Evolutionary conservation across 2,329 filamentous ascomycete species (phyloP).

Genomic region (Ceratocystiopsis brevicomis): DNA sequence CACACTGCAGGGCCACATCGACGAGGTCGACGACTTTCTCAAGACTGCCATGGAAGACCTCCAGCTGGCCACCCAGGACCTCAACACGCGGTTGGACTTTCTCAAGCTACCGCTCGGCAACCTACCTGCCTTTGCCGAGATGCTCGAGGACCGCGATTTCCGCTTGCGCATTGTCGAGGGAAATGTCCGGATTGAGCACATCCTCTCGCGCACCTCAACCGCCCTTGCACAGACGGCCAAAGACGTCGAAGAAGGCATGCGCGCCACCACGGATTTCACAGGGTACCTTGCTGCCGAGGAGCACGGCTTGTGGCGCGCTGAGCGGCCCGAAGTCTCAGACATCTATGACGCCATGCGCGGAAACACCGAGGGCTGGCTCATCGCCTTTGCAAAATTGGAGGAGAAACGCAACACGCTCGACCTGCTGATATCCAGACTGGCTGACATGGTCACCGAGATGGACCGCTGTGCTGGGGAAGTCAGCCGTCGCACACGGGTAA

Average conservation of each 20-base stretch:
- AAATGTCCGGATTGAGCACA: slow-evolving; percentile 81
- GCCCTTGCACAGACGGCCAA: slow-evolving; percentile 60
- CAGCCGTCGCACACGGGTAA: slow-evolving; percentile 58
- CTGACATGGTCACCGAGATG: slow-evolving; percentile 67
- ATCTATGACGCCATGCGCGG: slow-evolving; percentile 83
- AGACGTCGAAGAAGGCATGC: slow-evolving; percentile 61
- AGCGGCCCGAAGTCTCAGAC: slow-evolving; percentile 40
- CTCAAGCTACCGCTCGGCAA: slow-evolving; percentile 72
- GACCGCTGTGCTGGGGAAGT: slow-evolving; percentile 68
- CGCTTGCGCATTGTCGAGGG: slow-evolving; percentile 65
- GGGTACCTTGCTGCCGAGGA: slow-evolving; percentile 53
- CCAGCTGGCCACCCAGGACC: slow-evolving; percentile 56
- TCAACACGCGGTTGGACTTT: slow-evolving; percentile 61
- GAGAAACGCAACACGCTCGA: slow-evolving; percentile 53
- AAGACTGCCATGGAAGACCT: slow-evolving; percentile 76
- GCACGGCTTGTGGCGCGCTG: slow-evolving; percentile 38
- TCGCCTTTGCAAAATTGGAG: slow-evolving; percentile 59
- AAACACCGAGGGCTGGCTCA: slow-evolving; percentile 79
- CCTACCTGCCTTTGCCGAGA: slow-evolving; percentile 62
- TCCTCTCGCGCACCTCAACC: slow-evolving; percentile 58
- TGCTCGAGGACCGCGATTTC: slow-evolving; percentile 72
- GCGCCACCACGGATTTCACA: slow-evolving; percentile 57
- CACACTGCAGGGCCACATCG: slow-evolving; percentile 80
- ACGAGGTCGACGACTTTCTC: slow-evolving; percentile 82
- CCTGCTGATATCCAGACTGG: slow-evolving; percentile 50